Conservation (phyloP, 805 yeast genomes). For the Saturnispora saitoi region DNA sequence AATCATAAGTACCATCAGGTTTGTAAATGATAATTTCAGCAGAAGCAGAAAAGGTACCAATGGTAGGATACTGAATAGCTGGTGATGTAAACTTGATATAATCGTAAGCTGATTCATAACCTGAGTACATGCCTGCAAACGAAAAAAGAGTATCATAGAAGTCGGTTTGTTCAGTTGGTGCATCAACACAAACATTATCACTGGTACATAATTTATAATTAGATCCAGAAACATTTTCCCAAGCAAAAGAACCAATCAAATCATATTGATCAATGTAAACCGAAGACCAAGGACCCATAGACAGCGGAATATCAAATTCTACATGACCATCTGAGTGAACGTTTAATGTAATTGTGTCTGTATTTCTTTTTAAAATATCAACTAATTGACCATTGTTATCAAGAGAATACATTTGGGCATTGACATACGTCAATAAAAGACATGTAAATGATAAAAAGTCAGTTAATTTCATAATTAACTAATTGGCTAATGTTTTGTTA, state of each 20-base stretch:
- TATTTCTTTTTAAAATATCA: neutral
- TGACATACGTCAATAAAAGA: neutral
- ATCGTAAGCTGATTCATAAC: conserved; percentile 3
- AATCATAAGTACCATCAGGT: neutral
- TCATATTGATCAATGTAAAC: conserved; percentile 5
- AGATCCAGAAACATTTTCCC: conserved; percentile 7
- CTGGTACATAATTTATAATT: conserved; percentile 6
- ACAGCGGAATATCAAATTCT: conserved; percentile 13
- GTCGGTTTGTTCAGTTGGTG: neutral
- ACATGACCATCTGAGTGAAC: conserved; percentile 5
- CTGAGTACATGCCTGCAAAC: conserved; percentile 5
- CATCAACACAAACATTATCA: conserved; percentile 6
- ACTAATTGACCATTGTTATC: neutral
- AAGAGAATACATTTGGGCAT: neutral
- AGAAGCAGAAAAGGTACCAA: conserved; percentile 7
- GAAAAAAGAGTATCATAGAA: conserved; percentile 9
- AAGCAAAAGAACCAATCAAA: neutral
- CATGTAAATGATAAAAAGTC: neutral
- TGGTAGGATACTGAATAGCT: conserved; percentile 6
- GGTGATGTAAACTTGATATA: conserved; percentile 11
- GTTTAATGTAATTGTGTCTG: neutral
- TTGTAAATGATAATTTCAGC: neutral
- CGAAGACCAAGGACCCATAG: conserved; percentile 3
- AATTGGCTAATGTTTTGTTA: neutral
- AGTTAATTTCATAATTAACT: neutral